phyloP scores from a whole-genome alignment of 2,329 filamentous ascomycete species.

The Ploettnerulaceae sp. region DNA sequence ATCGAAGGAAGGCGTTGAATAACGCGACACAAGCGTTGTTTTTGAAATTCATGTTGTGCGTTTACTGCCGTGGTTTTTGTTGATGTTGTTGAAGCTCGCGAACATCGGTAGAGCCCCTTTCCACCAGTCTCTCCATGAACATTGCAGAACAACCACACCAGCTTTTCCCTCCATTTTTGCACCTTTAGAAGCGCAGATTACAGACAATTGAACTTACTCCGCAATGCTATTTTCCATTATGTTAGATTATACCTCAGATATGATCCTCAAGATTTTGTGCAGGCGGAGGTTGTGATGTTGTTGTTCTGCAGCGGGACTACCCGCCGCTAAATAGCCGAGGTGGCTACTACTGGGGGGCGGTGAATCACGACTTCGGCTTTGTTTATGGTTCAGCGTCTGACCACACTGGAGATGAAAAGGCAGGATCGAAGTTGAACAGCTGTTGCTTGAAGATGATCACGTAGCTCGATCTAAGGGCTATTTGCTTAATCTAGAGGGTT shows the following conservation, averaged over 20 bases:
- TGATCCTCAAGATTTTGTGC: background rate
- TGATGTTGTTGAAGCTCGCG: slow-evolving; percentile 1
- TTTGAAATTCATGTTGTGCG: background rate
- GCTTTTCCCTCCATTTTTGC: background rate
- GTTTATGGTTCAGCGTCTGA: too few relatives aligned
- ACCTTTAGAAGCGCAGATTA: background rate
- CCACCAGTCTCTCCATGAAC: background rate
- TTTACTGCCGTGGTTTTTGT: background rate
- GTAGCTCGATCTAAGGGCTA: too few relatives aligned
- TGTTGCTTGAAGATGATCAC: too few relatives aligned
- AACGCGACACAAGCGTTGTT: background rate
- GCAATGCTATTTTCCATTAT: background rate
- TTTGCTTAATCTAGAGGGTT: too few relatives aligned
- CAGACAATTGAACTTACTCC: background rate
- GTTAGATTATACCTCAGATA: background rate
- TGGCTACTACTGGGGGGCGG: too few relatives aligned
- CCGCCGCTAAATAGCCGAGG: background rate
- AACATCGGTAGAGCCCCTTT: slow-evolving; percentile 2
- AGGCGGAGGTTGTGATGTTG: background rate
- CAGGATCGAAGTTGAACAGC: too few relatives aligned
- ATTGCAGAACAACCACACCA: background rate
- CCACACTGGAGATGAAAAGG: too few relatives aligned
- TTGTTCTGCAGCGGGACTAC: background rate
- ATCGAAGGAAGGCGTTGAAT: too few relatives aligned
- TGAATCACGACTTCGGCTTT: too few relatives aligned